phyloP scores from a whole-genome alignment of 805 yeast species.

The Yamadazyma philogaea region DNA sequence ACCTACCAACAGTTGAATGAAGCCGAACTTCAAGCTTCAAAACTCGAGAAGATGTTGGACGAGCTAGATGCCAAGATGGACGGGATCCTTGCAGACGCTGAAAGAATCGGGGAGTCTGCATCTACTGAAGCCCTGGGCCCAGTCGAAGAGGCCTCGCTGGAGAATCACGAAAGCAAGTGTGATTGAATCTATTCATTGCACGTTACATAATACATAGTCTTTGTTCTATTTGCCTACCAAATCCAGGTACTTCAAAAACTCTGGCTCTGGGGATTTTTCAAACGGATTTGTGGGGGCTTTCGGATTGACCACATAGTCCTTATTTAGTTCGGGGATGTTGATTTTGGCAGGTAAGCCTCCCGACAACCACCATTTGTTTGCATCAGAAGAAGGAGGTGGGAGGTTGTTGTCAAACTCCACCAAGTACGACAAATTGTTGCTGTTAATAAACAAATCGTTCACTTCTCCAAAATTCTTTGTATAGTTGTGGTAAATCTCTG shows the following conservation, averaged over 20 bases:
- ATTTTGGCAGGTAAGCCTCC: slow-evolving; percentile 76
- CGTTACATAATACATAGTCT: neutral
- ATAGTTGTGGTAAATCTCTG: slow-evolving; percentile 56
- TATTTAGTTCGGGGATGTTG: slow-evolving; percentile 43
- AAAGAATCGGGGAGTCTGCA: slow-evolving; percentile 16
- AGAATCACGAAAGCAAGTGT: neutral
- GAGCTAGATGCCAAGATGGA: slow-evolving; percentile 64
- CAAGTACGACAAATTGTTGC: slow-evolving; percentile 18
- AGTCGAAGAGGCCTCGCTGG: neutral
- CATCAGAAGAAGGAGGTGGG: slow-evolving; percentile 88
- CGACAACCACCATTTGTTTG: slow-evolving; percentile 88
- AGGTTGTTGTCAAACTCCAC: slow-evolving; percentile 26
- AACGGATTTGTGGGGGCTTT: slow-evolving; percentile 72
- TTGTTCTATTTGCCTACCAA: neutral
- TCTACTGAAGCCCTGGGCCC: neutral
- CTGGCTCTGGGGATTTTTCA: slow-evolving; percentile 47
- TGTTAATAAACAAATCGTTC: slow-evolving; percentile 31
- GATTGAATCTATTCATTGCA: neutral
- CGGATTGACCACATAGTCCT: slow-evolving; percentile 60
- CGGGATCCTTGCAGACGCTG: slow-evolving; percentile 49
- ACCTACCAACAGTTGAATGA: slow-evolving; percentile 60
- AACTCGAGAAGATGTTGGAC: slow-evolving; percentile 64
- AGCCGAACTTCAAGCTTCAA: slow-evolving; percentile 63
- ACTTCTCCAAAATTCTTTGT: slow-evolving; percentile 46
- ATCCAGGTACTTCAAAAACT: slow-evolving; percentile 35